A percentile compares a stretch with the other conserved stretches of the same genome.
Conservation (phyloP, 2,329 filamentous ascomycete genomes). For the Pezicula rhizophila region DNA sequence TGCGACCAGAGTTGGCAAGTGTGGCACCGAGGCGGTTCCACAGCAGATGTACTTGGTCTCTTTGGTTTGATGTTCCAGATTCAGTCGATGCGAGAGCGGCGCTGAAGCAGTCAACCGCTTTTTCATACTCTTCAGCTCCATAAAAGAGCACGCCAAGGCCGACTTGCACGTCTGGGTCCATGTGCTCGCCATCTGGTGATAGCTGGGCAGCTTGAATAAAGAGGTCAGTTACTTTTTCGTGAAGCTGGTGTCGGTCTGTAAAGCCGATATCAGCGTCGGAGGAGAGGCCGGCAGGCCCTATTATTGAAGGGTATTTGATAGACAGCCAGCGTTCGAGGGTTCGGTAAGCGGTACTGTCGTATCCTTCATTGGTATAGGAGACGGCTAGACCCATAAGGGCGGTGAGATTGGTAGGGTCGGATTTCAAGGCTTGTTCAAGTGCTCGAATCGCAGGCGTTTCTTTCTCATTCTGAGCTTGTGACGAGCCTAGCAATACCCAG, state of each 20-base stretch:
- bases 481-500: constrained; percentile 86
- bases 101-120: constrained; percentile 97
- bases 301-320: constrained; percentile 84
- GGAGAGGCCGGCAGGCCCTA: constrained; percentile 62
- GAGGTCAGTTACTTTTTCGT: constrained; percentile 81
- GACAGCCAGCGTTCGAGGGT: constrained; percentile 95
- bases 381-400: constrained; percentile 94
- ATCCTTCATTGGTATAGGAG: constrained; percentile 97
- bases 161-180: constrained; percentile 98
- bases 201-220: constrained; percentile 92
- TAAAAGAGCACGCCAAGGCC: constrained; percentile 96
- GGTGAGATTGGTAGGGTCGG: constrained; percentile 79
- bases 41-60: constrained; percentile 82
- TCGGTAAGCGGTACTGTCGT: constrained; percentile 93
- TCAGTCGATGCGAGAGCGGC: constrained; percentile 83
- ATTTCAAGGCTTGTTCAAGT: constrained; percentile 81
- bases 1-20: constrained; percentile 86
- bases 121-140: constrained; percentile 94
- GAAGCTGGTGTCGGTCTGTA: constrained; percentile 83
- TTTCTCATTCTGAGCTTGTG: constrained; percentile 98
- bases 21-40: constrained; percentile 98
- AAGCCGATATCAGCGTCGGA: constrained; percentile 82
- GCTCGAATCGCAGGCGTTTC: constrained; percentile 93
- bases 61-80: constrained; percentile 74
- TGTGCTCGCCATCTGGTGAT: constrained; percentile 84